Conservation (phyloP, 257 asterid genomes). For the Capsicum pubescens region DNA sequence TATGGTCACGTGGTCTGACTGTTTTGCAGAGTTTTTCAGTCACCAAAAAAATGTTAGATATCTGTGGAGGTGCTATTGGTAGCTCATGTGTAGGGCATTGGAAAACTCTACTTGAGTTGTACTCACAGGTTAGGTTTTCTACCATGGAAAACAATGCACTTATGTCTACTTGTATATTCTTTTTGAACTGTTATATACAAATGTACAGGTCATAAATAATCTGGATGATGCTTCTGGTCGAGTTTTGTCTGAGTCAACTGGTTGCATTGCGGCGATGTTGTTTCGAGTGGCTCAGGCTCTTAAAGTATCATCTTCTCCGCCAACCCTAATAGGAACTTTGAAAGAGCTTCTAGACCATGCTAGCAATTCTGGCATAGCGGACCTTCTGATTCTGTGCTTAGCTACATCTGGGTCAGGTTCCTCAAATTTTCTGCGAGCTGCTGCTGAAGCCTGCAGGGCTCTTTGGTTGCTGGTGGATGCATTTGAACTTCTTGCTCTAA, state of each 20-base stretch:
- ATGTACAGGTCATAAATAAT: conserved; percentile 66
- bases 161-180: conserved; percentile 26
- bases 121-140: conserved; percentile 69
- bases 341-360: conserved; percentile 73
- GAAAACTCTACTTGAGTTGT: conserved; percentile 68
- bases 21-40: conserved; percentile 75
- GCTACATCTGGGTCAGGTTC: conserved; percentile 95
- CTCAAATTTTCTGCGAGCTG: conserved; percentile 82
- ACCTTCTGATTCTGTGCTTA: conserved; percentile 72
- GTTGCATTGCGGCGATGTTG: conserved; percentile 82
- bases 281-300: conserved; percentile 72
- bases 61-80: conserved; percentile 56
- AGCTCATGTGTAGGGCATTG: conserved; percentile 74
- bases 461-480: conserved; percentile 83
- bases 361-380: conserved; percentile 66
- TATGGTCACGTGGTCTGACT: conserved; percentile 19
- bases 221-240: conserved; percentile 75
- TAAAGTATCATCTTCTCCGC: conserved; percentile 60
- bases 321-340: conserved; percentile 51
- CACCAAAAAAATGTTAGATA: conserved; percentile 71
- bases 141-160: conserved; percentile 26
- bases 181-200: conserved; percentile 36
- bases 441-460: conserved; percentile 91
- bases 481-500: conserved; percentile 63
- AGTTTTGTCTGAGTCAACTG: conserved; percentile 76